These are phyloP conservation scores for Agapanthus africanus DNA, from an alignment of 106 monocot genomes.

Conservation along the genomic window DNA sequence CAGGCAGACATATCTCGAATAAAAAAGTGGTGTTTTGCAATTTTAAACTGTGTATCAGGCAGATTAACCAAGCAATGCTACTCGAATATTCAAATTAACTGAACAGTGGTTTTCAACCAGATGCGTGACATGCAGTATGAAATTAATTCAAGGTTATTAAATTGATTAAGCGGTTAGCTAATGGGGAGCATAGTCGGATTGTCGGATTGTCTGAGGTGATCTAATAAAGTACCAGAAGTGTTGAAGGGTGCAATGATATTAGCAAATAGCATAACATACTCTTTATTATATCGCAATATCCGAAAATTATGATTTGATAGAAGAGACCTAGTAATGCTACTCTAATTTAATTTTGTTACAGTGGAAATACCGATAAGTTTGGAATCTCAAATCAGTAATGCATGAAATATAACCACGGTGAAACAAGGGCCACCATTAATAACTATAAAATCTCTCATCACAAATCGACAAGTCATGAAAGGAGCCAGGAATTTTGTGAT, in stretches of 20 bases:
- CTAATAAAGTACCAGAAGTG: not conserved
- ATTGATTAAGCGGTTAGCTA: too few relatives aligned
- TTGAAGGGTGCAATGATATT: not conserved
- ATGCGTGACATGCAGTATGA: too few relatives aligned
- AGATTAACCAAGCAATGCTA: too few relatives aligned
- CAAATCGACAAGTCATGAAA: too few relatives aligned
- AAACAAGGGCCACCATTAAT: not conserved
- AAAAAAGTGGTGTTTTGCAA: too few relatives aligned
- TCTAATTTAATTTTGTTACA: not conserved
- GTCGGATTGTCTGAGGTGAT: not conserved
- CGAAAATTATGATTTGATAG: not conserved
- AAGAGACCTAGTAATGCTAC: not conserved
- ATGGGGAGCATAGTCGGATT: too few relatives aligned
- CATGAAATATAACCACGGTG: not conserved
- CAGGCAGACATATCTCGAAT: too few relatives aligned
- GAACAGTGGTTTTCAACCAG: too few relatives aligned
- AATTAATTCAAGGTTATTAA: too few relatives aligned
- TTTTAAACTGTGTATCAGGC: too few relatives aligned
- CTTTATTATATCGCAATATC: not conserved
- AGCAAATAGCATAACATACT: not conserved
- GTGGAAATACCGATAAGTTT: not conserved
- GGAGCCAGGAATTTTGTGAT: too few relatives aligned
- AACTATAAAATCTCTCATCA: not conserved
- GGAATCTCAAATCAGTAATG: not conserved
- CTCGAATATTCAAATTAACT: too few relatives aligned